A percentile compares a stretch with the other conserved stretches of the same genome.
Conservation (phyloP, 2,329 filamentous ascomycete species). For the Penicillium rolfsii region DNA sequence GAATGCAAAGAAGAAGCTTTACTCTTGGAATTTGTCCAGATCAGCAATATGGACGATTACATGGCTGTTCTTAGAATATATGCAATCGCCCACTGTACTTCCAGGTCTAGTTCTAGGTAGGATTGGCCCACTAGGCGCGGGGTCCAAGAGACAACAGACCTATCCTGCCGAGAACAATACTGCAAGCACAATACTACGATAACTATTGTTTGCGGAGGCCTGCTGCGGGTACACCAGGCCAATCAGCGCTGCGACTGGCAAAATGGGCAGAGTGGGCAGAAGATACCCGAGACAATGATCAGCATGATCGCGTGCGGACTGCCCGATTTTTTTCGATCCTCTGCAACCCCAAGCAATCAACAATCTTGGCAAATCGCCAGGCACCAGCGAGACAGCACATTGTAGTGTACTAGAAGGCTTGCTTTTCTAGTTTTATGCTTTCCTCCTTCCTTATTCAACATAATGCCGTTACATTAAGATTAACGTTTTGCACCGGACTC, state of each 20-base stretch:
- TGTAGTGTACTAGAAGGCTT: background rate
- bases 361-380: background rate
- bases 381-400: background rate
- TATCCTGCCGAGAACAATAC: conserved; percentile 15
- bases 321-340: background rate
- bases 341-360: background rate
- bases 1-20: background rate
- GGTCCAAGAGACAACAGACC: too few species aligned
- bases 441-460: background rate
- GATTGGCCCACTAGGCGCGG: background rate
- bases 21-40: background rate
- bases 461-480: background rate
- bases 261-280: background rate
- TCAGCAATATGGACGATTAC: background rate
- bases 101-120: too few species aligned
- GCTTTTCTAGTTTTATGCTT: background rate
- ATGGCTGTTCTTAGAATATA: background rate
- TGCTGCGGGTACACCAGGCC: conserved; percentile 13
- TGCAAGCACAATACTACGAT: conserved; percentile 13
- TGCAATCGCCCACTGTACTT: background rate
- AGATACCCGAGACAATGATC: conserved; percentile 5
- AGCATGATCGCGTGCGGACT: conserved; percentile 10
- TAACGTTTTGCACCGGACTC: conserved; percentile 1
- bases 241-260: conserved; percentile 1
- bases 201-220: conserved; percentile 20